Conservation (phyloP, 2,329 filamentous ascomycete species). For the Phialophora verrucosa region DNA sequence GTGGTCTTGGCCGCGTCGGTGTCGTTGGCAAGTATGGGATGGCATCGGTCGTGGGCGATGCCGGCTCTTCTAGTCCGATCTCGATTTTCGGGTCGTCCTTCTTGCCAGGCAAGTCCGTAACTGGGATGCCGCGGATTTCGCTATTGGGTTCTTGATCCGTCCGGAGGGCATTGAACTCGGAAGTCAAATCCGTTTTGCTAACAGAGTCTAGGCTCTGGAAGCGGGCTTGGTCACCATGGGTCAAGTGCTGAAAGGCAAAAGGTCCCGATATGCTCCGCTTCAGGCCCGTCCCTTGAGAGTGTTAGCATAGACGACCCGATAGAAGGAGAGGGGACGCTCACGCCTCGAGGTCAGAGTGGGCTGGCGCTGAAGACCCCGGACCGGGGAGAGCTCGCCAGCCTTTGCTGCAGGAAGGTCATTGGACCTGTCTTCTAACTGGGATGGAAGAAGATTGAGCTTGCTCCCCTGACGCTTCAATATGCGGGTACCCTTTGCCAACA, state of each 20-base stretch:
- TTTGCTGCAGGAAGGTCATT: conserved; percentile 15
- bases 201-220: conserved; percentile 59
- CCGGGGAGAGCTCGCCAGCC: conserved; percentile 18
- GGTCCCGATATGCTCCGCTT: conserved; percentile 64
- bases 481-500: conserved; percentile 53
- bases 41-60: conserved; percentile 40
- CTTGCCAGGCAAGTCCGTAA: conserved; percentile 39
- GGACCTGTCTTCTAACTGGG: conserved; percentile 45
- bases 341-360: conserved; percentile 27
- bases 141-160: conserved; percentile 58
- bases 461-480: conserved; percentile 55
- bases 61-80: conserved; percentile 24
- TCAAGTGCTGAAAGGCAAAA: conserved; percentile 69
- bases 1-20: conserved; percentile 41
- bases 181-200: conserved; percentile 58
- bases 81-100: conserved; percentile 10
- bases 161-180: conserved; percentile 60
- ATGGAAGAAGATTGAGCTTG: conserved; percentile 51
- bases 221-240: conserved; percentile 63
- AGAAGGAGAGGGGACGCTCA: conserved; percentile 14
- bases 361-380: conserved; percentile 21
- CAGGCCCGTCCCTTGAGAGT: conserved; percentile 46
- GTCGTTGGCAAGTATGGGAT: conserved; percentile 43
- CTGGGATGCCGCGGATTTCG: conserved; percentile 59
- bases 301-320: background rate